These are phyloP conservation scores for Sugiyamaella chiloensis DNA, from an alignment of 805 yeast species.

Conservation along the genomic window DNA sequence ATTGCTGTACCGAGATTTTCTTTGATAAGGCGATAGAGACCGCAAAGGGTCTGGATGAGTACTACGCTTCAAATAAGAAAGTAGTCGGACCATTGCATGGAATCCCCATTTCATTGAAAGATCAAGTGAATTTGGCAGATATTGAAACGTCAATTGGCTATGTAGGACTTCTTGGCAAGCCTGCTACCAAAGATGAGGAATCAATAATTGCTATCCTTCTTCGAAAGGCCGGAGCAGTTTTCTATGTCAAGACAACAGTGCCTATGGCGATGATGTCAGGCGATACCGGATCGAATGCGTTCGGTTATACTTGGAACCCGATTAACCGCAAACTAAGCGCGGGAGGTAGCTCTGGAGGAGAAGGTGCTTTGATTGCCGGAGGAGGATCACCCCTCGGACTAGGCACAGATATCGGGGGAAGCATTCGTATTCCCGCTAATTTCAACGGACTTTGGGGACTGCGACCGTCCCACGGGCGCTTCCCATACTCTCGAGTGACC, in stretches of 20 bases:
- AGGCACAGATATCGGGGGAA: conserved; percentile 57
- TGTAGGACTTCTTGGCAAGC: conserved; percentile 45
- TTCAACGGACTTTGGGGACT: conserved; percentile 48
- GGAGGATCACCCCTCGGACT: conserved; percentile 50
- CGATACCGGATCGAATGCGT: conserved; percentile 44
- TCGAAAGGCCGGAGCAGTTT: conserved; percentile 48
- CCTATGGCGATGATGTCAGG: conserved; percentile 52
- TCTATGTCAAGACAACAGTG: conserved; percentile 52
- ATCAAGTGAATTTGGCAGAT: conserved; percentile 55
- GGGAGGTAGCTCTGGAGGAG: conserved; percentile 60
- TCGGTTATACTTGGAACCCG: conserved; percentile 48
- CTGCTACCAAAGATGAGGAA: conserved; percentile 43
- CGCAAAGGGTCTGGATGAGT: conserved; percentile 55
- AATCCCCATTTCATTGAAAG: conserved; percentile 60
- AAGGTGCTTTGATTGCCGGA: conserved; percentile 45
- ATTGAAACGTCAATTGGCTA: conserved; percentile 61
- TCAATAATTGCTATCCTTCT: conserved; percentile 42
- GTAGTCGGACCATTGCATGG: conserved; percentile 65
- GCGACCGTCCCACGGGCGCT: conserved; percentile 42
- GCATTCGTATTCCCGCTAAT: conserved; percentile 48
- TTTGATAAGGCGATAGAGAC: conserved; percentile 54
- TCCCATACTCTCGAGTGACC: conserved; percentile 14
- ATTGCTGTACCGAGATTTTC: conserved; percentile 40
- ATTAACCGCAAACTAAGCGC: conserved; percentile 43
- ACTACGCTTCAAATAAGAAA: conserved; percentile 44